phyloP scores from a whole-genome alignment of 495 filamentous ascomycete genomes.

The Hypoxylon crocopeplum region DNA sequence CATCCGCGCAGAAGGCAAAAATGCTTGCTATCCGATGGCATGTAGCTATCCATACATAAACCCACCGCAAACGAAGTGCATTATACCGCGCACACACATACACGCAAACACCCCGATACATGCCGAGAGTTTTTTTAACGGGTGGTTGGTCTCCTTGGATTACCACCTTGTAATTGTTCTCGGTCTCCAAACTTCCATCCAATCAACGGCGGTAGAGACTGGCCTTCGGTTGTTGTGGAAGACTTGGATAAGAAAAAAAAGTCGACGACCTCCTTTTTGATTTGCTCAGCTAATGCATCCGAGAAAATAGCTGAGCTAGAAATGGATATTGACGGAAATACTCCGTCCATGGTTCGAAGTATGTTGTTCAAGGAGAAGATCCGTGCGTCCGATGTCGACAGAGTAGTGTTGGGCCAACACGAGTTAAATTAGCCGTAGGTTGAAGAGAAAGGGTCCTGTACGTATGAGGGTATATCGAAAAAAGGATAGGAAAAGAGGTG shows the following conservation, averaged over 20 bases:
- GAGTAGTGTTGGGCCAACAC: not conserved
- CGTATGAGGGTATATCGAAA: constrained; percentile 30
- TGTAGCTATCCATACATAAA: constrained; percentile 19
- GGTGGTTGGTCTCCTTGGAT: not conserved
- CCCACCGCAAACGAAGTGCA: constrained; percentile 15
- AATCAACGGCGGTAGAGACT: constrained; percentile 37
- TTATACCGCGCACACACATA: constrained; percentile 10
- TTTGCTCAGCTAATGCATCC: not conserved
- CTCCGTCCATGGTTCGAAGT: not conserved
- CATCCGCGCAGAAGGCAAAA: constrained; percentile 18
- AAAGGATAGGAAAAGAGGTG: constrained; percentile 18
- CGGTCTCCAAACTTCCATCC: constrained; percentile 30
- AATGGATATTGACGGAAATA: constrained; percentile 3
- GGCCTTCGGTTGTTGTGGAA: constrained; percentile 12
- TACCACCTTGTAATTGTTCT: constrained; percentile 2
- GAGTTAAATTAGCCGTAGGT: constrained; percentile 12
- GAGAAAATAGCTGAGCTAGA: not conserved
- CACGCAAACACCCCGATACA: constrained; percentile 12
- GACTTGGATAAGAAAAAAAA: constrained; percentile 6
- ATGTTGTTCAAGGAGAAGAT: constrained; percentile 16
- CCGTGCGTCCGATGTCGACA: constrained; percentile 2
- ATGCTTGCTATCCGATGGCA: constrained; percentile 5
- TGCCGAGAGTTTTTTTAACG: constrained; percentile 7
- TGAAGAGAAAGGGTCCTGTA: constrained; percentile 25
- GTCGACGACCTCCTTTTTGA: not conserved